Percentiles rank a stretch among this genome's conserved stretches.
Conservation (phyloP, 1,284 basidiomycete species). For the Ustilago xerochloae region DNA sequence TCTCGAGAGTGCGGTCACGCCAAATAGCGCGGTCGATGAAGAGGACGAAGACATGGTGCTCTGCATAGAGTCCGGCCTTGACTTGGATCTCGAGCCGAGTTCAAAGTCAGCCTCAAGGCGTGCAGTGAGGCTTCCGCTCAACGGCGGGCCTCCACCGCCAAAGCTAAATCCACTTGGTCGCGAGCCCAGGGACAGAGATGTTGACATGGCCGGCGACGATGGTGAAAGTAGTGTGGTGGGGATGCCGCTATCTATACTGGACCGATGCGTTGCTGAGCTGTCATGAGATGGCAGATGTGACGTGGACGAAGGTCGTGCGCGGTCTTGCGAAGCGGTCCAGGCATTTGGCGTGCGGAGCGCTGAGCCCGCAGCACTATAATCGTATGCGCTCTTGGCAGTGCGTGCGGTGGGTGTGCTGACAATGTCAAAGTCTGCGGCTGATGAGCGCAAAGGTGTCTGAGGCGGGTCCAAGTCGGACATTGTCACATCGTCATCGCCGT, state of each 20-base stretch:
- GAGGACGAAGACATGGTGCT: slow-evolving; percentile 25
- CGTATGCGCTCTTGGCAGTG: slow-evolving; percentile 7
- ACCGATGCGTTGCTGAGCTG: not conserved
- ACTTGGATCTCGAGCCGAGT: slow-evolving; percentile 1
- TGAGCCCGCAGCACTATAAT: slow-evolving; percentile 1
- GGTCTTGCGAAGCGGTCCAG: not conserved
- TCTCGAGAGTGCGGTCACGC: slow-evolving; percentile 32
- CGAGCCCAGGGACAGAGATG: slow-evolving; percentile 27
- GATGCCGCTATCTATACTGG: not conserved
- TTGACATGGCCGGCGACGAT: slow-evolving; percentile 24
- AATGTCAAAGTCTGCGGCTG: slow-evolving; percentile 22
- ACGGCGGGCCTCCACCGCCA: slow-evolving; percentile 7
- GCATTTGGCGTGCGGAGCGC: slow-evolving; percentile 30
- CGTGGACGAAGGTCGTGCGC: slow-evolving; percentile 10
- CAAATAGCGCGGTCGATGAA: slow-evolving; percentile 36
- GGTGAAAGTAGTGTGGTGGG: slow-evolving; percentile 12
- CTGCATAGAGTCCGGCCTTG: slow-evolving; percentile 43
- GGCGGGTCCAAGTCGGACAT: slow-evolving; percentile 40
- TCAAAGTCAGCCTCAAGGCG: slow-evolving; percentile 6
- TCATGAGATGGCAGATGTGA: not conserved
- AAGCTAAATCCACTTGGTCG: slow-evolving; percentile 28
- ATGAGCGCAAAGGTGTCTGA: slow-evolving; percentile 34
- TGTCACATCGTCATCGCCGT: slow-evolving; percentile 31
- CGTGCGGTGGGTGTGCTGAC: slow-evolving; percentile 40
- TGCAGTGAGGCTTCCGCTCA: slow-evolving; percentile 15